Evolutionary conservation across 2,329 filamentous ascomycete species (phyloP), one percentile per base, ranked within the genome.

Genomic region (Cyanodermella asteris): DNA sequence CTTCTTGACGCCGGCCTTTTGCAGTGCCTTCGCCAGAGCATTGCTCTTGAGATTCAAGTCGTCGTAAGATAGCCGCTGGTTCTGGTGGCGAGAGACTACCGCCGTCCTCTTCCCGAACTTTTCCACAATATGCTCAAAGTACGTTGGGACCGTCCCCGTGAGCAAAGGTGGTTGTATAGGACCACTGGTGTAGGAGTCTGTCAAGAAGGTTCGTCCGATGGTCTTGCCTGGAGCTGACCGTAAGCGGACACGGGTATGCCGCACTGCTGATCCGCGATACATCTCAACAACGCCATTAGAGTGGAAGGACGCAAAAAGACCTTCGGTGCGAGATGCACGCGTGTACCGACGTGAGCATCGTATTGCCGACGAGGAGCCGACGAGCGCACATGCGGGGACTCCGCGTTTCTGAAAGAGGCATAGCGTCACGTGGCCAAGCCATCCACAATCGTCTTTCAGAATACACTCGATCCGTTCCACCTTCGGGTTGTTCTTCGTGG

Each of bases 21-120:
- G 51, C 10, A 93, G 52, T 0, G 77, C 75, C 25, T 61, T 54
- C 1, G 81, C 80, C 6, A 91, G 55, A 3, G 61, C 56, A 53
- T 81, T 84, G 33, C 80, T 91, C 29, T 66, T 59, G 3, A 59
- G 50, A 44, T 94, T 77, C 7, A 97, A 64, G 5, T 57, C 58
- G 24, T 67, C 53, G 45, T 91, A 94, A 1, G 71, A 84, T 28
- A 90, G 54, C 2, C 54, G 57, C 3, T 49, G 50, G 22, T 61
- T 64, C 38, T 87, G 77, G 30, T 69, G 52, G 23, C 53, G 56
- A 2, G 56, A 67, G 26, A 71, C 53, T 13, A 70, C 59, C 59
- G 66, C 65, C 35, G 55, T 43, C 23, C 49, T 42, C 32, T 59
- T 52, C 9, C 55, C 55, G 37, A 50, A 42, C 24, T 42, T 36